Percentiles rank a stretch among this genome's conserved stretches.
phyloP scores from a whole-genome alignment of 352 stramenopile species.

The Globisporangium cederbergense region DNA sequence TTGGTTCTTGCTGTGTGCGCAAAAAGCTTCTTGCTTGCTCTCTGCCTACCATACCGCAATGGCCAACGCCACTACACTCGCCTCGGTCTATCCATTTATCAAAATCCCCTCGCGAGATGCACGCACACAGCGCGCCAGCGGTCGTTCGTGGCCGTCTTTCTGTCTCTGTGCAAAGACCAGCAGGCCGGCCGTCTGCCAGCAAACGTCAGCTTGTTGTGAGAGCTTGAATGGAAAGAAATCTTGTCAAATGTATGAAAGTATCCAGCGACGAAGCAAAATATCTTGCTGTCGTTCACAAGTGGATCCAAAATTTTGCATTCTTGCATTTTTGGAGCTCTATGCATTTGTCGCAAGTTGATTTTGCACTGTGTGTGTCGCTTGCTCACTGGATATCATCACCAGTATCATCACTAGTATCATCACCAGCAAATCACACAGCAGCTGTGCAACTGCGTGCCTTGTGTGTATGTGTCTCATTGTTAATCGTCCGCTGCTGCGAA shows the following conservation, averaged over 20 bases:
- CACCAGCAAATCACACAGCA: no score
- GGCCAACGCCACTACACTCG: not conserved
- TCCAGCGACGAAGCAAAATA: not conserved
- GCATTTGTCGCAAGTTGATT: not conserved
- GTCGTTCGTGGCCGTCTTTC: not conserved
- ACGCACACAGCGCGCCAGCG: not conserved
- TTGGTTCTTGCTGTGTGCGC: not conserved
- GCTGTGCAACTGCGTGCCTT: no score
- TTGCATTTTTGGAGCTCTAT: not conserved
- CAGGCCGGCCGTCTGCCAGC: not conserved
- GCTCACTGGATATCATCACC: not conserved
- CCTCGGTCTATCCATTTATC: not conserved
- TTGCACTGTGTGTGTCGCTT: no score
- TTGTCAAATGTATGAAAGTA: not conserved
- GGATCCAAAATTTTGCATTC: not conserved
- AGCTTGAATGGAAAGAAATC: not conserved
- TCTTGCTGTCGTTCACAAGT: not conserved
- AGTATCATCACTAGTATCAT: no score
- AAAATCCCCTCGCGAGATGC: not conserved
- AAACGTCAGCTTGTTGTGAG: not conserved
- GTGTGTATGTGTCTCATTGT: no score
- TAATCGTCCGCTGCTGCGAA: no score
- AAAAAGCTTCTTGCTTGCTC: not conserved
- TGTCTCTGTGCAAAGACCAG: constrained; percentile 8
- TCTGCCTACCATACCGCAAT: not conserved